These are phyloP conservation scores for Hypoxylon sp. DNA, from an alignment of 2,329 filamentous ascomycete species.

Conservation along the genomic window DNA sequence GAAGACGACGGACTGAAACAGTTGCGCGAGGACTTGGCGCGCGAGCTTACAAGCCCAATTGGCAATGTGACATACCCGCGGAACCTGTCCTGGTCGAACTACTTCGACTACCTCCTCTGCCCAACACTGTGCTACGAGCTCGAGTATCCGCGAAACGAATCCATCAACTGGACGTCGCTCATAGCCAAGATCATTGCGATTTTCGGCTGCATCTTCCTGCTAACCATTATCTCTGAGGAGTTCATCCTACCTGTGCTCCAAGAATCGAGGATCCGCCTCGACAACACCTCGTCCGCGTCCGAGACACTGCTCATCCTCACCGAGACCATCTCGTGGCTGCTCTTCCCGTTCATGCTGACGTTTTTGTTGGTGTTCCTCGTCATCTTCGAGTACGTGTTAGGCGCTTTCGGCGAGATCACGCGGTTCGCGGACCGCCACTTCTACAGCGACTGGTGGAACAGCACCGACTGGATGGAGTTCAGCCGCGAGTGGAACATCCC, in stretches of 20 bases:
- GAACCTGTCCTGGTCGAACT: constrained; percentile 88
- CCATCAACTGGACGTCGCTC: constrained; percentile 84
- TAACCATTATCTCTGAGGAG: constrained; percentile 92
- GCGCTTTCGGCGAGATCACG: constrained; percentile 94
- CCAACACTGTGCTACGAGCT: constrained; percentile 98
- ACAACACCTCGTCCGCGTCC: constrained; percentile 60
- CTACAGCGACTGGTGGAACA: constrained; percentile 85
- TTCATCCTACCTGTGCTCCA: constrained; percentile 92
- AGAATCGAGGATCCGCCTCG: constrained; percentile 73
- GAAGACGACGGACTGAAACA: constrained; percentile 68
- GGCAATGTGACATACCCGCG: constrained; percentile 91
- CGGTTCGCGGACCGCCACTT: constrained; percentile 94
- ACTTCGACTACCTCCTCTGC: constrained; percentile 87
- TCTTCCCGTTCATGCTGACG: constrained; percentile 98
- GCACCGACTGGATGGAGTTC: constrained; percentile 94
- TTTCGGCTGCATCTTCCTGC: constrained; percentile 95
- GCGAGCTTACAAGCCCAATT: constrained; percentile 90
- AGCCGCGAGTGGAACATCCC: constrained; percentile 98
- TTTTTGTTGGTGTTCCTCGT: constrained; percentile 97
- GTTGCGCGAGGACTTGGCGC: constrained; percentile 87
- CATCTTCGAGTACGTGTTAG: constrained; percentile 97
- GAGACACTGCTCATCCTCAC: constrained; percentile 86
- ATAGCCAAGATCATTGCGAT: constrained; percentile 89
- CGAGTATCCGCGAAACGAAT: constrained; percentile 86
- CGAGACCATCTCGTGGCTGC: constrained; percentile 89